Conservation (phyloP, 2,329 filamentous ascomycete genomes). For the Penicillium sp. region DNA sequence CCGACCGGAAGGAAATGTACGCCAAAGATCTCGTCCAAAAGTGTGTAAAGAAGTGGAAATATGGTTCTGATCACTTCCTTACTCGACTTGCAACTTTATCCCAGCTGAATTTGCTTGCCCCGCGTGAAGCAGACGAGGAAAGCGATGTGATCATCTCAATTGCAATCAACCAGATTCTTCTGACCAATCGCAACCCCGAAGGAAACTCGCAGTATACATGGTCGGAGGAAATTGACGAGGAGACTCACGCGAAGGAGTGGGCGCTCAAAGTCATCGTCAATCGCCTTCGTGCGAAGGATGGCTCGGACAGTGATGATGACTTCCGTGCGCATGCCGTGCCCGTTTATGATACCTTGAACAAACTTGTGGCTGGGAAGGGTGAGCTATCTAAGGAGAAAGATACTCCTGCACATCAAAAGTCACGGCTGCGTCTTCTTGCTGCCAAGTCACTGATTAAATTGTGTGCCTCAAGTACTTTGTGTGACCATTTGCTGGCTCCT, state of each 20-base stretch:
- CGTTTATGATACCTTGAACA: constrained; percentile 77
- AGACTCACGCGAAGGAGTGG: constrained; percentile 79
- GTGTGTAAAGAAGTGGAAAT: constrained; percentile 71
- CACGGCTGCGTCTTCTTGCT: constrained; percentile 77
- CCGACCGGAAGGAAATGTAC: constrained; percentile 78
- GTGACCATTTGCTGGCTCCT: constrained; percentile 71
- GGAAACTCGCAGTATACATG: constrained; percentile 62
- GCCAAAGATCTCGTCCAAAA: constrained; percentile 79
- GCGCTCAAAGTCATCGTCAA: constrained; percentile 86
- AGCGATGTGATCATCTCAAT: constrained; percentile 78
- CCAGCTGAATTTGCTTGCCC: constrained; percentile 74
- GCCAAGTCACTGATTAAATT: constrained; percentile 82
- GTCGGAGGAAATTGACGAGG: constrained; percentile 73
- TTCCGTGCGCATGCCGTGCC: constrained; percentile 58
- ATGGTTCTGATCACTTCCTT: constrained; percentile 72
- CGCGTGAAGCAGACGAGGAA: constrained; percentile 69
- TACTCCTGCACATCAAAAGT: constrained; percentile 75
- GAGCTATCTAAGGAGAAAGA: constrained; percentile 74
- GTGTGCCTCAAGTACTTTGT: constrained; percentile 70
- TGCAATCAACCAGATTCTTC: constrained; percentile 71
- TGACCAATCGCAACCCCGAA: constrained; percentile 62
- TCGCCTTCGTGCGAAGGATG: constrained; percentile 67
- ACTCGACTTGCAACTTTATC: constrained; percentile 52
- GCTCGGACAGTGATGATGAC: constrained; percentile 43
- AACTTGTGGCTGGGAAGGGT: constrained; percentile 71